Conservation (phyloP, 2,329 filamentous ascomycete species). For the Fusarium aywerte region DNA sequence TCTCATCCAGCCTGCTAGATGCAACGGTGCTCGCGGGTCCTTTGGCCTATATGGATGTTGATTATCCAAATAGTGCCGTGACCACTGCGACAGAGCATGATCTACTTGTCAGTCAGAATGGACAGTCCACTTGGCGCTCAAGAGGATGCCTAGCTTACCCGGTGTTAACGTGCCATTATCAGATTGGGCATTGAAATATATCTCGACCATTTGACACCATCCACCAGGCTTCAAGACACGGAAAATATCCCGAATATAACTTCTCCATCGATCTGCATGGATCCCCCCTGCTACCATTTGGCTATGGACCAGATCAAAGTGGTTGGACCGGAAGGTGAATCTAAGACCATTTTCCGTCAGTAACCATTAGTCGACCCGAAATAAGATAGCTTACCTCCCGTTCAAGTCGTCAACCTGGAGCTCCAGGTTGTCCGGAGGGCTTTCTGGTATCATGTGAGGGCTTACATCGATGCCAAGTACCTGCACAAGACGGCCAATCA, state of each 20-base stretch:
- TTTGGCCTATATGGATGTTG: slow-evolving; percentile 72
- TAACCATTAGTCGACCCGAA: background rate
- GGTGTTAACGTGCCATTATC: slow-evolving; percentile 81
- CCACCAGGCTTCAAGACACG: slow-evolving; percentile 78
- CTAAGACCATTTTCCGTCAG: slow-evolving; percentile 47
- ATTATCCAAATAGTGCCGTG: slow-evolving; percentile 69
- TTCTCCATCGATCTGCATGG: slow-evolving; percentile 75
- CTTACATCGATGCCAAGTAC: slow-evolving; percentile 78
- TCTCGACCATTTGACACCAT: slow-evolving; percentile 90
- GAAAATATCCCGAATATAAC: slow-evolving; percentile 80
- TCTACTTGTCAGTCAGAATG: slow-evolving; percentile 52
- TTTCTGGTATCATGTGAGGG: slow-evolving; percentile 74
- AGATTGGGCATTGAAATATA: slow-evolving; percentile 87
- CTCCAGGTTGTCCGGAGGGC: slow-evolving; percentile 72
- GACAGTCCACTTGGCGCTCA: background rate
- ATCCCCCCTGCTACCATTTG: slow-evolving; percentile 78
- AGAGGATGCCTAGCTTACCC: slow-evolving; percentile 53
- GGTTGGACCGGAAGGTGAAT: slow-evolving; percentile 74
- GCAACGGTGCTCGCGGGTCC: slow-evolving; percentile 72
- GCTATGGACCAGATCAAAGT: slow-evolving; percentile 88
- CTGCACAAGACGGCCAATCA: slow-evolving; percentile 52
- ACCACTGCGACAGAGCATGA: slow-evolving; percentile 76
- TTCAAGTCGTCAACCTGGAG: slow-evolving; percentile 80
- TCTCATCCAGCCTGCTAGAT: slow-evolving; percentile 67
- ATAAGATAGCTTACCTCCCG: slow-evolving; percentile 57